Conservation (phyloP, 495 filamentous ascomycete genomes). For the Aspergillus cavernicola region DNA sequence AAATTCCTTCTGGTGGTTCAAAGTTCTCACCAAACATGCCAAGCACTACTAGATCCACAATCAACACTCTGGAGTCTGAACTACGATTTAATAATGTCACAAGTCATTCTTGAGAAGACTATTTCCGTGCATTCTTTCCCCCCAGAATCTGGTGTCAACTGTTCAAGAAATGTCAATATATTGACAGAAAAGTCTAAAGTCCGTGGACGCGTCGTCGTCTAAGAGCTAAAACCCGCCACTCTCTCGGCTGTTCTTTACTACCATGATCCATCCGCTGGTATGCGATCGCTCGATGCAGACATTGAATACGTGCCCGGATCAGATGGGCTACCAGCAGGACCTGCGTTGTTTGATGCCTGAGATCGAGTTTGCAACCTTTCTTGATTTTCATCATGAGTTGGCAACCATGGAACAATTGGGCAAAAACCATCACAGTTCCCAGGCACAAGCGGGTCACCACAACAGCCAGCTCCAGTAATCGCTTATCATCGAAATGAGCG, state of each 20-base stretch:
- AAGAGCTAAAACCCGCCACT: conserved; percentile 14
- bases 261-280: conserved; percentile 12
- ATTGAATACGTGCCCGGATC: no score
- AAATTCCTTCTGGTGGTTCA: no score
- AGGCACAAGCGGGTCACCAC: conserved; percentile 16
- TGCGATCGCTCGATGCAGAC: conserved; percentile 7
- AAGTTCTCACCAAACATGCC: no score
- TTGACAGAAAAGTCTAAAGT: not conserved
- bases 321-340: no score
- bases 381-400: not conserved
- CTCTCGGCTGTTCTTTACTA: not conserved
- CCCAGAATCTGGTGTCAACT: not conserved
- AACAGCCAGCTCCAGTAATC: conserved; percentile 3
- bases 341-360: no score
- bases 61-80: no score
- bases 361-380: not conserved
- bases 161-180: not conserved
- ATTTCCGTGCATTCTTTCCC: not conserved
- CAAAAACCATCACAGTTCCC: conserved; percentile 5
- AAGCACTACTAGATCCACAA: no score
- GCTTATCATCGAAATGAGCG: not conserved
- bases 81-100: no score
- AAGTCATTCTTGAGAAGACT: not conserved
- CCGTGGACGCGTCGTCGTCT: conserved; percentile 9
- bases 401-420: conserved; percentile 1